Base-by-base conservation (phyloP, 1,139 yeast genomes). In the Diutina sp. region DNA sequence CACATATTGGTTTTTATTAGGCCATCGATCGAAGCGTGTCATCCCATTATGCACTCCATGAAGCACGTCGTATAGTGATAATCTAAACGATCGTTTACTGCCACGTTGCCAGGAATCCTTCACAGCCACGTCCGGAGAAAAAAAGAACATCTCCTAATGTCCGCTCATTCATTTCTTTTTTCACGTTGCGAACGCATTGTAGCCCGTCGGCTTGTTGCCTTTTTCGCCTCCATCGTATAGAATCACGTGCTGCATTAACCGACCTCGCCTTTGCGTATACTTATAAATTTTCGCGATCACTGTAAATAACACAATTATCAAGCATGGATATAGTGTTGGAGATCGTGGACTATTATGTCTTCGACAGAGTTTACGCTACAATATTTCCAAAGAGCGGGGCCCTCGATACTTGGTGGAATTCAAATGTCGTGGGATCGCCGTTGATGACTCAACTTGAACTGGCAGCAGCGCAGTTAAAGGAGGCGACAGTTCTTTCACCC, bases 271-370 rank as follows among this genome's bases (percentile, higher is more conserved):
- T 44, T 18, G 46, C 46, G 46, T 18, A 44, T 21, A 9, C n/a
- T 7, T 44, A 44, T 44, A 44, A 44, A 35, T 35, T 35, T 35
- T 35, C 41, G 41, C 41, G 41, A 44, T 7, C 25, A 44, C 25
- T 44, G 8, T 7, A n/a, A 44, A 44, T 18, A n/a, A 44, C 18
- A 44, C 48, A 12, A 46, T 32, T 6, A 6, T 7, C 46, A 53
- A 60, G 18, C 58, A 91, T 91, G 99, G 99, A 91, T 84, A 74
- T 91, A 67, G 90, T 90, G 47, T 77, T 93, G 58, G 99, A 91
- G 71, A 74, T 82, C 46, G 72, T 77, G 57, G 99, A 91, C 71
- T 78, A 87, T 58, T 86, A 72, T 63, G 65, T 83, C 51, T 79
- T 91, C 56, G 99, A 91, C 71, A 75, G 74, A 67, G 73, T 80